Conservation (phyloP, 192 early-diverging fungal genomes). For the Coemansia sp. region DNA sequence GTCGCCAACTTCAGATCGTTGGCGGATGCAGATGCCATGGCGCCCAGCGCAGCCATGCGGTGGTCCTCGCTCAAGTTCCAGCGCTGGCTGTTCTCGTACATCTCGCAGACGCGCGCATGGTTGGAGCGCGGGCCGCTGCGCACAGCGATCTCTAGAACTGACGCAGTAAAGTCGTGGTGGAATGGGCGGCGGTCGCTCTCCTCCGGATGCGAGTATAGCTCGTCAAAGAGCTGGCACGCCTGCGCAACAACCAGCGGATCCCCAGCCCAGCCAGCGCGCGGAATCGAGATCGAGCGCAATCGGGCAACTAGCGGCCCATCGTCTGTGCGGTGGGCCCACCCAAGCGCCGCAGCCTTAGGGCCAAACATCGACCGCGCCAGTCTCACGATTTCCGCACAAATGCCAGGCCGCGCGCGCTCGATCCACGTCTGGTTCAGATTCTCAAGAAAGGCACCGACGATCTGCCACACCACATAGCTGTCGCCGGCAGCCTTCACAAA, state of each 20-base stretch:
- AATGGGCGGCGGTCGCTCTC: slow-evolving; percentile 51
- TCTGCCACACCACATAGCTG: slow-evolving; percentile 65
- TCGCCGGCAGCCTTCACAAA: slow-evolving; percentile 69
- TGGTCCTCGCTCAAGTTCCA: slow-evolving; percentile 57
- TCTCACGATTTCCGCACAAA: slow-evolving; percentile 44
- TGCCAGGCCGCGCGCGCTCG: slow-evolving; percentile 46
- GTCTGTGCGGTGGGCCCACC: slow-evolving; percentile 56
- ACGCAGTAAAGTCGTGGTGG: slow-evolving; percentile 50
- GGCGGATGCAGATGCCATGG: slow-evolving; percentile 57
- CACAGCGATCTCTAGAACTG: slow-evolving; percentile 64
- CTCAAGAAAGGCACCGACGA: slow-evolving; percentile 49
- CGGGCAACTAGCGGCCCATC: slow-evolving; percentile 61
- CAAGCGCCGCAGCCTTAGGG: slow-evolving; percentile 60
- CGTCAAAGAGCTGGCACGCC: slow-evolving; percentile 58
- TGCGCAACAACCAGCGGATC: slow-evolving; percentile 57
- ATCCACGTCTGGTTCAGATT: slow-evolving; percentile 56
- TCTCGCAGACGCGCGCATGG: slow-evolving; percentile 40
- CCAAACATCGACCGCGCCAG: slow-evolving; percentile 58
- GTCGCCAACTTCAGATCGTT: slow-evolving; percentile 26
- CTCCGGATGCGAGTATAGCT: slow-evolving; percentile 60
- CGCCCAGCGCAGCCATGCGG: slow-evolving; percentile 58
- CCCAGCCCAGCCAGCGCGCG: slow-evolving; percentile 58
- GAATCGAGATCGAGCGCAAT: slow-evolving; percentile 66
- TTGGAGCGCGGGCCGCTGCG: slow-evolving; percentile 44
- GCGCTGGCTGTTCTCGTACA: slow-evolving; percentile 49